Conservation (phyloP, 257 asterid species). For the Cinchona pubescens region DNA sequence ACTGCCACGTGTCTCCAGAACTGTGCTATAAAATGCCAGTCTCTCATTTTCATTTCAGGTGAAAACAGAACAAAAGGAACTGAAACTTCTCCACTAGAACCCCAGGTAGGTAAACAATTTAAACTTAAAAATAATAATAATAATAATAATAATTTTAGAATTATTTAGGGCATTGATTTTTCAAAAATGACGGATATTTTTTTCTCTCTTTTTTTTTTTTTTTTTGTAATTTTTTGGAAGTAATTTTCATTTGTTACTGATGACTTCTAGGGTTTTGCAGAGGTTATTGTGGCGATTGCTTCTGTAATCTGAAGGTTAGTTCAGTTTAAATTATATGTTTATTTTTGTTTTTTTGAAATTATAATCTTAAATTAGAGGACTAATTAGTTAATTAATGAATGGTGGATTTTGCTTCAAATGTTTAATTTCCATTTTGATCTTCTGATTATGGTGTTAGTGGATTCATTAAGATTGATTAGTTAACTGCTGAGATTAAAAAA, state of each 20-base stretch:
- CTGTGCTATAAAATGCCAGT: background rate
- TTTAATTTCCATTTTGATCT: background rate
- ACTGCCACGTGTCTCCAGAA: conserved; percentile 3
- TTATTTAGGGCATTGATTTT: background rate
- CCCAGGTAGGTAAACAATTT: conserved; percentile 1
- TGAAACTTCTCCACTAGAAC: background rate
- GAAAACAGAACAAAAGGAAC: too few relatives aligned
- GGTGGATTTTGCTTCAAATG: background rate
- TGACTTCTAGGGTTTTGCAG: conserved; percentile 5
- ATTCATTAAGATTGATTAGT: background rate
- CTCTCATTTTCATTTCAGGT: too few relatives aligned
- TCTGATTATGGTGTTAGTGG: background rate
- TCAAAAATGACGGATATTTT: background rate
- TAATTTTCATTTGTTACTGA: background rate
- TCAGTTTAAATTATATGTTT: conserved; percentile 3
- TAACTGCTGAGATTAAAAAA: background rate
- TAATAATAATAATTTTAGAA: background rate
- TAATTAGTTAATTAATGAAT: background rate
- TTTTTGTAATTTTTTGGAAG: too few relatives aligned
- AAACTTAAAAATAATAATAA: background rate
- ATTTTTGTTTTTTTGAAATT: background rate
- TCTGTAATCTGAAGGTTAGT: conserved; percentile 12
- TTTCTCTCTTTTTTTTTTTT: too few relatives aligned
- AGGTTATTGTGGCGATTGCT: background rate
- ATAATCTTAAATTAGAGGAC: background rate